Conservation (phyloP, 495 filamentous ascomycete genomes). For the Hypoxylon fragiforme region DNA sequence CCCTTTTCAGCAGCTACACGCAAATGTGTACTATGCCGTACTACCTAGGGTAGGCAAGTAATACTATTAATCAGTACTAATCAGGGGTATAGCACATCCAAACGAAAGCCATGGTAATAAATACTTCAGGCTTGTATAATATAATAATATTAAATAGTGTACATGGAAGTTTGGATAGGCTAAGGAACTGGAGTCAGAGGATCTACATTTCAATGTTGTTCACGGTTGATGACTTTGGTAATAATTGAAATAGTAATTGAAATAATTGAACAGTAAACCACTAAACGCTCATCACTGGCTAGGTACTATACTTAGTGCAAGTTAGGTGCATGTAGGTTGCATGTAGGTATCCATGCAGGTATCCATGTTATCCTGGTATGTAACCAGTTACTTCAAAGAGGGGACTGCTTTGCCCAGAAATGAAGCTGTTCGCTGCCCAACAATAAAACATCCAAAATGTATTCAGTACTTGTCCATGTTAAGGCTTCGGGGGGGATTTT, state of each 20-base stretch:
- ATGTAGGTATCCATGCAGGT: too few relatives aligned
- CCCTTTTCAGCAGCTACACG: too few relatives aligned
- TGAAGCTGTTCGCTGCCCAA: background rate
- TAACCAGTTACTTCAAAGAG: slow-evolving; percentile 15
- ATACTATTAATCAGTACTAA: background rate
- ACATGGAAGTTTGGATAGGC: background rate
- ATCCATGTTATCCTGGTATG: too few relatives aligned
- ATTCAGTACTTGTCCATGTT: slow-evolving; percentile 1
- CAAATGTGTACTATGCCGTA: too few relatives aligned
- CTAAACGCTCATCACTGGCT: background rate
- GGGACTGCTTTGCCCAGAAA: slow-evolving; percentile 15
- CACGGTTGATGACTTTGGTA: too few relatives aligned
- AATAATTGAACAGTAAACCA: too few relatives aligned
- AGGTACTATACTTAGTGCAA: background rate
- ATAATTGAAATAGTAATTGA: too few relatives aligned
- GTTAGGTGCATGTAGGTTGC: background rate
- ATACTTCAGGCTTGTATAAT: too few relatives aligned
- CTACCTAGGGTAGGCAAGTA: too few relatives aligned
- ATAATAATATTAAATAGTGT: too few relatives aligned
- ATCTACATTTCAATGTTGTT: too few relatives aligned
- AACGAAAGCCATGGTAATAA: background rate
- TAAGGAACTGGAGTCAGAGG: background rate
- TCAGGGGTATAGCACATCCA: background rate
- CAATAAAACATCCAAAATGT: background rate
- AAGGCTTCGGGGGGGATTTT: too few relatives aligned